Evolutionary conservation across 208 protist genomes (phyloP).

Genomic region (Trypanosoma rangeli): DNA sequence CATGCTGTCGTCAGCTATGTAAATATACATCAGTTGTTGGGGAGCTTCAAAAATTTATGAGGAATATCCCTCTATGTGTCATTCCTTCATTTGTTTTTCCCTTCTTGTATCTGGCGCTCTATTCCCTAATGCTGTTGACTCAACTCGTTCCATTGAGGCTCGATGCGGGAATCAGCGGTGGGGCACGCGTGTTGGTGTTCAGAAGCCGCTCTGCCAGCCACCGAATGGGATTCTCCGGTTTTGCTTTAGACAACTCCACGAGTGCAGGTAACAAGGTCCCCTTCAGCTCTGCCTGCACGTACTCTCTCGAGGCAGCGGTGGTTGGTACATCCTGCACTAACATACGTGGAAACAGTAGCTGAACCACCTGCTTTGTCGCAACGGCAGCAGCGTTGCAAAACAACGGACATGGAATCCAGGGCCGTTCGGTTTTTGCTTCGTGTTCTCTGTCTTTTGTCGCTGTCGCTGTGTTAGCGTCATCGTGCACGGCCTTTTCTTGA

Average conservation of each 20-base stretch:
- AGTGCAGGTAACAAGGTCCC: constrained; percentile 81
- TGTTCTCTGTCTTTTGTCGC: constrained; percentile 15
- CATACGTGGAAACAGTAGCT: constrained; percentile 79
- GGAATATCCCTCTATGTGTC: neutral
- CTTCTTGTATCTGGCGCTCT: constrained; percentile 7
- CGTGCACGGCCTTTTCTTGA: constrained; percentile 3
- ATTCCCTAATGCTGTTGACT: neutral
- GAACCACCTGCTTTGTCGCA: constrained; percentile 53
- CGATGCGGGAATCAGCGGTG: constrained; percentile 50
- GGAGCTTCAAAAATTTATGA: neutral
- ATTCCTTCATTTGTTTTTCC: neutral
- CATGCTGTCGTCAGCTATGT: neutral
- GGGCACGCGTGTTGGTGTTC: constrained; percentile 71
- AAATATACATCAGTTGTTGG: neutral
- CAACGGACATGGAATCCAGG: constrained; percentile 23
- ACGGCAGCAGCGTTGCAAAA: constrained; percentile 29
- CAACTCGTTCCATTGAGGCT: constrained; percentile 1
- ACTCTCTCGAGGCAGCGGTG: constrained; percentile 59
- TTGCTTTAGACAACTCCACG: constrained; percentile 73
- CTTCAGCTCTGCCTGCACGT: constrained; percentile 85
- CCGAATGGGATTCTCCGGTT: constrained; percentile 80
- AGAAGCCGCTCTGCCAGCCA: constrained; percentile 90
- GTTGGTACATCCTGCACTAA: constrained; percentile 70
- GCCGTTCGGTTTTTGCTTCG: neutral
- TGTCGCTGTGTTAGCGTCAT: neutral